Base-by-base conservation (phyloP, 202 grass and related monocot species). In the Zizania palustris region DNA sequence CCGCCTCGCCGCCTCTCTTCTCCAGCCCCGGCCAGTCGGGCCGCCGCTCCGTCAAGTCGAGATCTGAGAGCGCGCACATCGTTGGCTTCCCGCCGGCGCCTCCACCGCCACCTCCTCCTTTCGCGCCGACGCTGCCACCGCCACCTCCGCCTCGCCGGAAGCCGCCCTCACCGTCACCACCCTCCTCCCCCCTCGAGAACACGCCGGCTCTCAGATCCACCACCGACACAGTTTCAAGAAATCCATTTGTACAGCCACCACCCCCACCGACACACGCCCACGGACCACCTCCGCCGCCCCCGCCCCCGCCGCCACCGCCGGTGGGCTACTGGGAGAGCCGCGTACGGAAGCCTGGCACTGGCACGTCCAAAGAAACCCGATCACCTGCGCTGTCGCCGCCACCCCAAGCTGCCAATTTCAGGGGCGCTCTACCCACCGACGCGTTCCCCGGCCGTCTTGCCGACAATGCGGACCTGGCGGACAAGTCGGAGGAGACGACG, bases 291-390 rank as follows among this genome's bases (percentile, higher is more conserved):
- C 65, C 69, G 8, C 65, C 87, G 5, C 86, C 85, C 0, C 86
- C 86, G 0, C 90, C 87, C 1, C 90, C 90, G 0, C 90, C 90
- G 0, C 90, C 90, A 0, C 90, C 91, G 59, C 91, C 91, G 46
- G 51, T 93, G 63, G 91, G 91, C n/a, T 93, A 85, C 82, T 93
- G 91, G 91, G 91, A 93, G 60, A 83, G 88, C 80, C 91, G 88
- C 65, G 88, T 93, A 40, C 81, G 80, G 74, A 93, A 90, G 60
- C 91, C 91, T 1, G 56, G 82, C 20, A 85, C 68, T 1, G 56
- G 84, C 13, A 85, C 76, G 37, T 85, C 81, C 16, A 87, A 90
- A 77, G 82, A 78, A 78, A 79, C 62, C 42, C 74, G 77, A 8
- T 85, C 78, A 1, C 91, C 79, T 5, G 83, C 83, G n/a, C 66